Evolutionary conservation across 2,329 filamentous ascomycete species (phyloP), one percentile per base, ranked within the genome.

Genomic region (Stagonosporopsis vannaccii): DNA sequence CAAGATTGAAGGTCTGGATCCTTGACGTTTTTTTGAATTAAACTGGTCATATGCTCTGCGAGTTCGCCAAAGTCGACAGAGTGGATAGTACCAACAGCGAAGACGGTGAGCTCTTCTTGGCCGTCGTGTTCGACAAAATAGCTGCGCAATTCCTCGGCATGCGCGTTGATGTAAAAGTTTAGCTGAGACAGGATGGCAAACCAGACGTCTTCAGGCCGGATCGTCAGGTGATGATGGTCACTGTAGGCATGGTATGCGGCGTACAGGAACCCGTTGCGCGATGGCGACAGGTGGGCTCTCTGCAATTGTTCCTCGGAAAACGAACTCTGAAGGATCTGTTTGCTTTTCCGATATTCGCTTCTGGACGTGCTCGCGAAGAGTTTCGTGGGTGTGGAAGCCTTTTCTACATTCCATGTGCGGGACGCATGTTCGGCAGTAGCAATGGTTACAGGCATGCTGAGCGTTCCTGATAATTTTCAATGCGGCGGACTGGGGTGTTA

Each of bases 111-210:
- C 43, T 63, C 23, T 26, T 50, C 65, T 51, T 56, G 60, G 0
- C 67, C 72, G 13, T 72, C 19, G 52, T 78, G 76, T 2, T 61
- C 56, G 19, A 80, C 70, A 3, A 70, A 59, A 6, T 78, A 19
- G 6, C 44, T n/a, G 1, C 66, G 62, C 4, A 69, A 36, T 13
- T 65, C 57, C 40, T 72, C 62, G 2, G 68, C 60, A 25, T 69
- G 59, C 12, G 52, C 62, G 23, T 66, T 70, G 44, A 72, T 52
- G 52, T 68, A 71, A 41, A 65, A 62, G 43, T 58, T 68, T 22
- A 70, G 42, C 17, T 72, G 69, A 0, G 61, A 61, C 8, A 68
- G 55, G 15, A 71, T 63, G 12, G 66, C 49, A 25, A 71, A 61
- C 70, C 65, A 71, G 0, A 72, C 51, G 30, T 72, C 67, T 22